Base-by-base conservation (phyloP, 2,329 filamentous ascomycete species). In the Colletotrichum tamarilloi region DNA sequence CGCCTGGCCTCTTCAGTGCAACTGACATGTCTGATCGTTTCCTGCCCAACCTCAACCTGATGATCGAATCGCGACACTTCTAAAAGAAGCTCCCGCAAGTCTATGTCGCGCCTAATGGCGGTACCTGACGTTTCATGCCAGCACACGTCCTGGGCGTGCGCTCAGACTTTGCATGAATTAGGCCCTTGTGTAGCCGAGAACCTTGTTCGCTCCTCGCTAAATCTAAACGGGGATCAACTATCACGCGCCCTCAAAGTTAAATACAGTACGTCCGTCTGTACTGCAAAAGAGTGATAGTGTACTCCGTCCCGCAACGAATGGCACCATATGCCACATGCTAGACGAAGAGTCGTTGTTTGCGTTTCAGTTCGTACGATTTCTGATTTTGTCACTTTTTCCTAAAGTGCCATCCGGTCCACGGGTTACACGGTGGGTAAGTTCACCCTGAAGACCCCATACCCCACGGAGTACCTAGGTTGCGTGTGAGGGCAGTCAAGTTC, bases 141-240 rank as follows among this genome's bases (percentile, higher is more conserved):
- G 42, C 55, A 53, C 38, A 32, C 53, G 53, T 22, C 24, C 53
- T 42, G 30, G 53, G n/a, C 42, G 4, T 26, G 53, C 53, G 69
- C 42, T 35, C n/a, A 56, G 59, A 69, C 19, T n/a, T 26, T 26
- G 62, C 68, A 69, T 72, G 57, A 58, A 58, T 49, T 30, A 32
- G 64, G 52, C 57, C 30, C 38, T 58, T 58, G 58, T 42, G 38
- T 19, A 24, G 58, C 14, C 57, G 5, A 19, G 52, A 69, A 64
- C 35, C 59, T 49, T 60, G 24, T 11, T 72, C 4, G 7, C 28
- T 28, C 38, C 62, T 52, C 49, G 28, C 35, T 5, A 30, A 49
- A 19, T 6, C 28, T n/a, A n/a, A 38, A 38, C 55, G 22, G 35
- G 56, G 32, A 46, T 28, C 14, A 56, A 19, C 11, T 19, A 49